phyloP scores from a whole-genome alignment of 495 filamentous ascomycete genomes.

The Penicillium malachiteum region DNA sequence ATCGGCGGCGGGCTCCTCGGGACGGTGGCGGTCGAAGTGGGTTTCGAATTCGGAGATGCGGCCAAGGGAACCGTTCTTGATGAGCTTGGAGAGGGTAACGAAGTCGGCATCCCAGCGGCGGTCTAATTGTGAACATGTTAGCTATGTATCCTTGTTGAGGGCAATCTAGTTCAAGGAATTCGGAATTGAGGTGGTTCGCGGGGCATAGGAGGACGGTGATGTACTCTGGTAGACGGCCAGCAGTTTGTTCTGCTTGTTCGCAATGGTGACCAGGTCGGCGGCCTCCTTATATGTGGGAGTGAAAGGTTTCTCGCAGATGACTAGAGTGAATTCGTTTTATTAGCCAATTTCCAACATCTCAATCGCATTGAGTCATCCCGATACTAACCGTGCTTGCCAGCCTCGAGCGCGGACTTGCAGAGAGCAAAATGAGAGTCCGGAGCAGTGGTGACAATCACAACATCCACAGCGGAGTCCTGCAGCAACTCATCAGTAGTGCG shows the following conservation, averaged over 20 bases:
- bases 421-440: constrained; percentile 73
- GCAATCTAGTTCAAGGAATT: neutral
- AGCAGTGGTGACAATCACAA: constrained; percentile 73
- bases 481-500: constrained; percentile 61
- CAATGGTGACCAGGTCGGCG: constrained; percentile 62
- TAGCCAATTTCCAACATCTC: neutral
- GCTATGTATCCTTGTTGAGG: neutral
- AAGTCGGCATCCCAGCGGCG: constrained; percentile 86
- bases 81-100: constrained; percentile 65
- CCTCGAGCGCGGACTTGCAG: constrained; percentile 63
- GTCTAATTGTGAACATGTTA: constrained; percentile 41
- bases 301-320: constrained; percentile 90
- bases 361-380: neutral
- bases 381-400: constrained; percentile 67
- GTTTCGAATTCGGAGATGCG: constrained; percentile 77
- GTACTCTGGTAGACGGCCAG: constrained; percentile 83
- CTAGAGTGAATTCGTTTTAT: constrained; percentile 20
- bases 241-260: constrained; percentile 57
- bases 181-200: neutral
- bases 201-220: constrained; percentile 3
- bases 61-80: constrained; percentile 56
- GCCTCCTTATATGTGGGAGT: constrained; percentile 72
- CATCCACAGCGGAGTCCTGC: constrained; percentile 62
- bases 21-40: constrained; percentile 80
- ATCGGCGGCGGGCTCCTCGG: constrained; percentile 47